Conservation (phyloP, 2,329 filamentous ascomycete genomes). For the Gaeumannomyces tritici region DNA sequence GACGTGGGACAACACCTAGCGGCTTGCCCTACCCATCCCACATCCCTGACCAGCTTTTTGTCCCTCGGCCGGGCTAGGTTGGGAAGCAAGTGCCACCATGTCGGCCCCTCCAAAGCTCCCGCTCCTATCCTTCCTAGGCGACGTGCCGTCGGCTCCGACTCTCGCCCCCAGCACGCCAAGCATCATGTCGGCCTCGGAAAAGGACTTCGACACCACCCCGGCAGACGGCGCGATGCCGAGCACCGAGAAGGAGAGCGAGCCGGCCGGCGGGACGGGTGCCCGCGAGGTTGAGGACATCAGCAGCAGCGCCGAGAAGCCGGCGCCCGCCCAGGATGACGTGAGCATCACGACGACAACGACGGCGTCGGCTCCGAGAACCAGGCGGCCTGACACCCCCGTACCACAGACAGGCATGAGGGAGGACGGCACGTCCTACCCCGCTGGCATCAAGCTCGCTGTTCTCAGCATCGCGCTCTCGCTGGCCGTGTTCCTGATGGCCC, state of each 20-base stretch:
- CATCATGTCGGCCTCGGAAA: not conserved
- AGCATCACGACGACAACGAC: conserved; percentile 14
- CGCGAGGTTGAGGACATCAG: not conserved
- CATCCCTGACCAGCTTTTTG: not conserved
- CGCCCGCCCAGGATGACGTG: conserved; percentile 11
- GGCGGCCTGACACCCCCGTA: conserved; percentile 13
- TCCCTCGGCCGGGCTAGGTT: not conserved
- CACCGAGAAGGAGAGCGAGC: not conserved
- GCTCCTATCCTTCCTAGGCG: not conserved
- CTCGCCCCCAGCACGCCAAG: conserved; percentile 4
- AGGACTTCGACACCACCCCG: not conserved
- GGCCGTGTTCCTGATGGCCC: conserved; percentile 32
- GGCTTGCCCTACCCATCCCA: not conserved
- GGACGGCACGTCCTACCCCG: conserved; percentile 27
- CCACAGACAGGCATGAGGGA: conserved; percentile 12
- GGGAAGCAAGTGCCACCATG: not conserved
- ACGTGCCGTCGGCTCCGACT: conserved; percentile 1
- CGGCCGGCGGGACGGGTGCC: not conserved
- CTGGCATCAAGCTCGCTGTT: conserved; percentile 23
- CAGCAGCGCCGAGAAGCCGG: not conserved
- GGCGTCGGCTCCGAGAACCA: too few relatives aligned
- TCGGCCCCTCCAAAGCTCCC: not conserved
- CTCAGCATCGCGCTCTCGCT: conserved; percentile 33
- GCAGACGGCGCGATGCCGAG: not conserved
- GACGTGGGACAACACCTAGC: not conserved